Base-by-base conservation (phyloP, 1,139 yeast genomes). In the Candida frijolesensis region DNA sequence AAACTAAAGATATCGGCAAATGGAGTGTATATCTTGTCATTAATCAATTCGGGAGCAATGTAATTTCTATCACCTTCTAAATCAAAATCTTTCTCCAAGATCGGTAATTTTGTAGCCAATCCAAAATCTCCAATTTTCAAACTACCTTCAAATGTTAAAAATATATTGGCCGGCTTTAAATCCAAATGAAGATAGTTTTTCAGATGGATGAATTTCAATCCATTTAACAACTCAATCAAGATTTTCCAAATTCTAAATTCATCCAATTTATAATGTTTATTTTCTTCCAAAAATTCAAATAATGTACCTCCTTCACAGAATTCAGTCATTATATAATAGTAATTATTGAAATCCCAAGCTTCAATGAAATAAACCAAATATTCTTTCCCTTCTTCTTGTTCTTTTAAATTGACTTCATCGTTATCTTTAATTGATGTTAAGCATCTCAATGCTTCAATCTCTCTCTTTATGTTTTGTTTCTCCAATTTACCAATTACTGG, bases 221-320 rank as follows among this genome's bases (percentile, higher is more conserved):
- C 99, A 60, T 79, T 78, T 42, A 89, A 68, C 14, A 91, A 76
- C 65, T 94, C 98, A 49, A 87, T 86, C 56, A 92, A 72, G 40
- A 95, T 92, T 70, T 94, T 94, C 99, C 99, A 94, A 41, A 92
- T 92, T 57, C 99, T 80, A 85, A 97, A 94, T 65, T 94, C 99
- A 65, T 94, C 99, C n/a, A 88, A 75, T 55, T 87, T 85, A 51
- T 95, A 95, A 57, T 74, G 74, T 50, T 71, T 72, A 64, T 86
- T 85, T 57, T 89, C 96, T 41, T 85, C 80, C 47, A 94, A 69
- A 64, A 94, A 94, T 51, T 83, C 81, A 63, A 85, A 96, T 47
- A 94, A 71, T 25, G 94, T 89, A 1, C 99, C 99, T 62, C 94
- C 92, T 64, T 94, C 99, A 70, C 97, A 94, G 64, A 75, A 91